Conservation (phyloP, 192 early-diverging fungal species). For the Backusella sp. region DNA sequence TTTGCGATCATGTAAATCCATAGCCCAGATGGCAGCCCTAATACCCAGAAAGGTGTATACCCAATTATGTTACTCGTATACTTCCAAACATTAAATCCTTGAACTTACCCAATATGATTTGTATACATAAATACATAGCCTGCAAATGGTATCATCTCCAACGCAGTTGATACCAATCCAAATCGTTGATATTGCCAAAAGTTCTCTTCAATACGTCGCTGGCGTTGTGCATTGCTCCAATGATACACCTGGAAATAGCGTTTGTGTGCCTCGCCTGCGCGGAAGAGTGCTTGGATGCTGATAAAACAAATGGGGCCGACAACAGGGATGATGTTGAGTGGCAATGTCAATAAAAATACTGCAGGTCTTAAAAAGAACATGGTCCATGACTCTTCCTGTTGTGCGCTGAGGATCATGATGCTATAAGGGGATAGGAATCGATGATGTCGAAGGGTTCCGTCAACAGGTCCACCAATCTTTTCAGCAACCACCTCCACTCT, state of each 20-base stretch:
- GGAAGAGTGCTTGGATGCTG: slow-evolving; percentile 39
- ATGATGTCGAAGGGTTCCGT: not conserved
- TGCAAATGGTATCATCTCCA: slow-evolving; percentile 46
- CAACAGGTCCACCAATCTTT: not conserved
- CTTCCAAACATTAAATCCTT: not conserved
- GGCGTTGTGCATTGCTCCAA: slow-evolving; percentile 35
- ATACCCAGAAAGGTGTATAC: not conserved
- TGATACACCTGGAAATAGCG: slow-evolving; percentile 47
- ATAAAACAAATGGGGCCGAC: slow-evolving; percentile 41
- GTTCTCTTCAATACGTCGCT: slow-evolving; percentile 29
- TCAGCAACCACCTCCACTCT: not conserved
- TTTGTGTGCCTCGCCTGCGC: slow-evolving; percentile 37
- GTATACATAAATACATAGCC: slow-evolving; percentile 50
- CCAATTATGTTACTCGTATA: not conserved
- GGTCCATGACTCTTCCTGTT: not conserved
- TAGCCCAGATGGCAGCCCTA: slow-evolving; percentile 11
- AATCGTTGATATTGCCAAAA: slow-evolving; percentile 42
- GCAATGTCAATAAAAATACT: slow-evolving; percentile 41
- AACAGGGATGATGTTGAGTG: slow-evolving; percentile 43
- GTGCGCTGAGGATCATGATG: slow-evolving; percentile 5
- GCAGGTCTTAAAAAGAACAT: not conserved
- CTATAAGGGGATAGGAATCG: not conserved
- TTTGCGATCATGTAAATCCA: slow-evolving; percentile 15
- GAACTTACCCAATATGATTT: slow-evolving; percentile 47
- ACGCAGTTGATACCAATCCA: slow-evolving; percentile 42